phyloP scores from a whole-genome alignment of 2,329 filamentous ascomycete species.

The Trichoderma atrobrunneum region DNA sequence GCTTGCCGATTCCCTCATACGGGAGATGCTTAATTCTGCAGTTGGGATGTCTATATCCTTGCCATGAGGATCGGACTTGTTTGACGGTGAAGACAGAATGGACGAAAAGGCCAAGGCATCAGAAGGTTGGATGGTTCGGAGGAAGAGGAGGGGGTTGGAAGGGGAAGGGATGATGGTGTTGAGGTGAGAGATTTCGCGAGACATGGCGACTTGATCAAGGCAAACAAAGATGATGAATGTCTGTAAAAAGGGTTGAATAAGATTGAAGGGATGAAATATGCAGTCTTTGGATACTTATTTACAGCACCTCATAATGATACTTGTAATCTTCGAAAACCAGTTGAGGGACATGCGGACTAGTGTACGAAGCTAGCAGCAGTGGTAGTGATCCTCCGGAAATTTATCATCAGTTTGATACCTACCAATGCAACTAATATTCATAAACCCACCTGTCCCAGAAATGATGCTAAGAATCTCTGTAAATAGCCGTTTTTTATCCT shows the following conservation, averaged over 20 bases:
- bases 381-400: background rate
- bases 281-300: background rate
- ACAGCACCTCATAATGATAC: background rate
- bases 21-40: slow-evolving; percentile 23
- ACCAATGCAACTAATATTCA: background rate
- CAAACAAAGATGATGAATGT: background rate
- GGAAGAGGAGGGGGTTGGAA: slow-evolving; percentile 25
- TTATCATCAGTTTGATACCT: background rate
- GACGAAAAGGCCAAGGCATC: slow-evolving; percentile 26
- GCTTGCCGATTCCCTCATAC: slow-evolving; percentile 27
- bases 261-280: background rate
- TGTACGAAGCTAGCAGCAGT: background rate
- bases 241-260: background rate
- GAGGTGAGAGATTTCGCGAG: slow-evolving; percentile 24
- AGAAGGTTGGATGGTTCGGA: slow-evolving; percentile 26
- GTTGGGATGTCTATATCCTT: slow-evolving; percentile 19
- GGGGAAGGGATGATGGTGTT: slow-evolving; percentile 25
- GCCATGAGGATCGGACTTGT: slow-evolving; percentile 21
- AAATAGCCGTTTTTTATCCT: background rate
- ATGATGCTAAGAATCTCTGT: background rate
- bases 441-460: background rate
- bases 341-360: background rate
- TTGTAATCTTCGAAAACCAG: background rate
- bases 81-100: slow-evolving; percentile 25
- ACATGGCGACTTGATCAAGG: background rate